Percentiles rank a stretch among this genome's conserved stretches.
Evolutionary conservation across 306 rosid genomes (phyloP).

Genomic region (Geum urbanum): DNA sequence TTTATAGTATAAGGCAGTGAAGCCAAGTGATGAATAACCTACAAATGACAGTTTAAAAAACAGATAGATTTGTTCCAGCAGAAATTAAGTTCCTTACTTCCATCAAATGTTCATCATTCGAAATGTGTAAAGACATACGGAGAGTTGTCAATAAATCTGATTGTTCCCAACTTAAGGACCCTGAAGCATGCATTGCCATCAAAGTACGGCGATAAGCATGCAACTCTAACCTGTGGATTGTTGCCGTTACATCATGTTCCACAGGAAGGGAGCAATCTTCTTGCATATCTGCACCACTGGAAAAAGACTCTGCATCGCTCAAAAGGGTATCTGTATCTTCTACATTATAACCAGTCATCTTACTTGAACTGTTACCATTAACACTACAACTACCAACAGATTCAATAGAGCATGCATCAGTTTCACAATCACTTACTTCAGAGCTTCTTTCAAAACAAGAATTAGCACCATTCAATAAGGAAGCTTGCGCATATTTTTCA

Average conservation of each 20-base stretch:
- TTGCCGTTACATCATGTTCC: slow-evolving; percentile 38
- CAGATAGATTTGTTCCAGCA: slow-evolving; percentile 26
- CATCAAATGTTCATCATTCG: slow-evolving; percentile 81
- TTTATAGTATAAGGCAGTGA: slow-evolving; percentile 21
- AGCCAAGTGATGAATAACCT: slow-evolving; percentile 6
- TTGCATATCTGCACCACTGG: slow-evolving; percentile 36
- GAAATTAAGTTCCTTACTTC: slow-evolving; percentile 48
- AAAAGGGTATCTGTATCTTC: slow-evolving; percentile 44
- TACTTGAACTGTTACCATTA: slow-evolving; percentile 37
- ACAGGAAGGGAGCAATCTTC: slow-evolving; percentile 31
- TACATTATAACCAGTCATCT: slow-evolving; percentile 33
- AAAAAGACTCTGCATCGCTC: slow-evolving; percentile 65
- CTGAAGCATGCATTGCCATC: slow-evolving; percentile 68
- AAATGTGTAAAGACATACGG: slow-evolving; percentile 73
- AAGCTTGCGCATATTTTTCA: slow-evolving; percentile 49
- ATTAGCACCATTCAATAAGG: slow-evolving; percentile 37
- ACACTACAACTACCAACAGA: slow-evolving; percentile 81
- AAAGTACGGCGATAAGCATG: slow-evolving; percentile 57
- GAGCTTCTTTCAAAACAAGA: slow-evolving; percentile 44
- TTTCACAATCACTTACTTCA: slow-evolving; percentile 45
- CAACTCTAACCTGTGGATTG: slow-evolving; percentile 74
- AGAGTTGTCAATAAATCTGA: slow-evolving; percentile 77
- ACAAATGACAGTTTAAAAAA: slow-evolving; percentile 22
- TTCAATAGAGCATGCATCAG: slow-evolving; percentile 44
- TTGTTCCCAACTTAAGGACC: slow-evolving; percentile 90